Evolutionary conservation across 495 filamentous ascomycete genomes (phyloP).

Genomic region (Xylaria sp.): DNA sequence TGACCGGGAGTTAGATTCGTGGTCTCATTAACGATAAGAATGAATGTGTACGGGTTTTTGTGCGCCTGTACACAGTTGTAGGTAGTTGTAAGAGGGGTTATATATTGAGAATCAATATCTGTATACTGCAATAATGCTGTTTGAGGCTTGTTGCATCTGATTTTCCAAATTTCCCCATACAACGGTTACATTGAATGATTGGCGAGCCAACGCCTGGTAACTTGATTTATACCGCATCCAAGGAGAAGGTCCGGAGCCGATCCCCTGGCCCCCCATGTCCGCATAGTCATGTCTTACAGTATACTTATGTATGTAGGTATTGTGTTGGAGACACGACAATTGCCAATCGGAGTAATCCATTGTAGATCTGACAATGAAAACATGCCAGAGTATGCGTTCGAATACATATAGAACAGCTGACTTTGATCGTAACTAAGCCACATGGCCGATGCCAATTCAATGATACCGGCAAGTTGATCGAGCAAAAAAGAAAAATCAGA

Average conservation of each 20-base stretch:
- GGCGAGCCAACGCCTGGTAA: not conserved
- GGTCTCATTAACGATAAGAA: not conserved
- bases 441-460: not conserved
- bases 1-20: no score
- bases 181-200: slow-evolving; percentile 1
- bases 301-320: no score
- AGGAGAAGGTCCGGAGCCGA: not conserved
- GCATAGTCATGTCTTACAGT: no score
- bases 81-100: not conserved
- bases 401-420: not conserved
- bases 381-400: not conserved
- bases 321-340: not conserved
- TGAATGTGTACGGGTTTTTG: not conserved
- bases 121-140: not conserved
- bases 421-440: not conserved
- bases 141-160: not conserved
- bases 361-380: not conserved
- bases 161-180: not conserved
- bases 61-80: not conserved
- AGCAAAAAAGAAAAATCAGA: no score
- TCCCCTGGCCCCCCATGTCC: not conserved
- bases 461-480: not conserved
- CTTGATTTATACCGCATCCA: not conserved
- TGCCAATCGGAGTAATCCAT: not conserved
- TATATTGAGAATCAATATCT: not conserved